phyloP scores from a whole-genome alignment of 495 filamentous ascomycete species.

The Penicillium verhagenii region DNA sequence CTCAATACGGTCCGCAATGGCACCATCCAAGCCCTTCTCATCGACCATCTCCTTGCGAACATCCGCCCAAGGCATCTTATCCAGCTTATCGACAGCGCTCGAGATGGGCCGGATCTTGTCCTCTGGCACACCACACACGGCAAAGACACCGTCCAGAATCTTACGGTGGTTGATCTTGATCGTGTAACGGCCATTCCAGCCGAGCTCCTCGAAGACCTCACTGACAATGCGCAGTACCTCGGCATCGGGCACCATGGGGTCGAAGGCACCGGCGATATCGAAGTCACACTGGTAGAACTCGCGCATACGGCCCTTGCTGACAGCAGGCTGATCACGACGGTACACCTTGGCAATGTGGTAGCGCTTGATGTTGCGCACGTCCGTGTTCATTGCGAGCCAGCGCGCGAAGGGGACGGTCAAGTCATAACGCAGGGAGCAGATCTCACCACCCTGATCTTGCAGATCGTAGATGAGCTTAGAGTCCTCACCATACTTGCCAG shows the following conservation, averaged over 20 bases:
- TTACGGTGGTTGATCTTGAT: conserved; percentile 97
- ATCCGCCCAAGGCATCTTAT: conserved; percentile 89
- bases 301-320: conserved; percentile 87
- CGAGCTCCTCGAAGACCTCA: conserved; percentile 81
- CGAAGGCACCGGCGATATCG: conserved; percentile 87
- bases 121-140: conserved; percentile 81
- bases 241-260: conserved; percentile 95
- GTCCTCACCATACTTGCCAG: conserved; percentile 92
- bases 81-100: conserved; percentile 92
- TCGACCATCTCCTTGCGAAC: conserved; percentile 91
- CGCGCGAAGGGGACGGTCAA: conserved; percentile 88
- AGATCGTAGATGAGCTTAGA: conserved; percentile 89
- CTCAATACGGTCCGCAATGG: conserved; percentile 81
- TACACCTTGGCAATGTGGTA: conserved; percentile 92
- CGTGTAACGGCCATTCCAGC: conserved; percentile 67
- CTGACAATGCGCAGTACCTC: conserved; percentile 81
- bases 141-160: conserved; percentile 89
- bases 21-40: conserved; percentile 76
- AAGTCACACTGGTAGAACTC: conserved; percentile 99
- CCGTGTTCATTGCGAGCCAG: conserved; percentile 81
- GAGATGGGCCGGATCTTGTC: conserved; percentile 86
- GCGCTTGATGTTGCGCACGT: conserved; percentile 73
- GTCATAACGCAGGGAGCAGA: conserved; percentile 85
- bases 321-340: conserved; percentile 75
- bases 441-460: conserved; percentile 80